Conservation (phyloP, 768 basidiomycete species). For the Boletus subcaerulescens region DNA sequence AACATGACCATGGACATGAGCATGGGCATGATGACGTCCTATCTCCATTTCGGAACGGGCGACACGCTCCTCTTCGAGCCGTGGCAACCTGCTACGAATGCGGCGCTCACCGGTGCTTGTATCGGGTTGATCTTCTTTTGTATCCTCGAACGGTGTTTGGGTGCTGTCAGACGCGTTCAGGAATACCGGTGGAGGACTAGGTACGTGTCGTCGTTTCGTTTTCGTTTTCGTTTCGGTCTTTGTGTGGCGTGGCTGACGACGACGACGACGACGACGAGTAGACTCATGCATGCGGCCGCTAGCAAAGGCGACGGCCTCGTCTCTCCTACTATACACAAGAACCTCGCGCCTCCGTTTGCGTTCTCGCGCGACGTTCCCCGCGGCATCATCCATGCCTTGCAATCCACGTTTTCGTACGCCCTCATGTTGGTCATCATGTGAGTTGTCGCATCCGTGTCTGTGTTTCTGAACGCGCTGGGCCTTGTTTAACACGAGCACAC, state of each 20-base stretch:
- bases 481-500: slow-evolving; percentile 2
- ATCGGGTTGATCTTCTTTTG: slow-evolving; percentile 66
- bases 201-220: slow-evolving; percentile 43
- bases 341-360: slow-evolving; percentile 57
- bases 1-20: slow-evolving; percentile 41
- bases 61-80: slow-evolving; percentile 64
- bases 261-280: neutral
- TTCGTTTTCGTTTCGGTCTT: neutral
- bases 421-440: slow-evolving; percentile 85
- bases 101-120: slow-evolving; percentile 75
- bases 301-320: neutral
- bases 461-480: neutral
- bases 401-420: slow-evolving; percentile 60
- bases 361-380: slow-evolving; percentile 65
- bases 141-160: slow-evolving; percentile 66
- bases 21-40: slow-evolving; percentile 47
- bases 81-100: slow-evolving; percentile 64
- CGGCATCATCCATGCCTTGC: slow-evolving; percentile 59
- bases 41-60: slow-evolving; percentile 62
- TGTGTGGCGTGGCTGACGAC: neutral
- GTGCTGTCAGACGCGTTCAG: slow-evolving; percentile 51
- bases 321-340: slow-evolving; percentile 7
- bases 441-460: slow-evolving; percentile 22
- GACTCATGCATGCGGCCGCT: neutral
- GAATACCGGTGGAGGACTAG: slow-evolving; percentile 56